These are phyloP conservation scores for Lentinula lateritia DNA, from an alignment of 768 basidiomycete genomes.

Conservation along the genomic window DNA sequence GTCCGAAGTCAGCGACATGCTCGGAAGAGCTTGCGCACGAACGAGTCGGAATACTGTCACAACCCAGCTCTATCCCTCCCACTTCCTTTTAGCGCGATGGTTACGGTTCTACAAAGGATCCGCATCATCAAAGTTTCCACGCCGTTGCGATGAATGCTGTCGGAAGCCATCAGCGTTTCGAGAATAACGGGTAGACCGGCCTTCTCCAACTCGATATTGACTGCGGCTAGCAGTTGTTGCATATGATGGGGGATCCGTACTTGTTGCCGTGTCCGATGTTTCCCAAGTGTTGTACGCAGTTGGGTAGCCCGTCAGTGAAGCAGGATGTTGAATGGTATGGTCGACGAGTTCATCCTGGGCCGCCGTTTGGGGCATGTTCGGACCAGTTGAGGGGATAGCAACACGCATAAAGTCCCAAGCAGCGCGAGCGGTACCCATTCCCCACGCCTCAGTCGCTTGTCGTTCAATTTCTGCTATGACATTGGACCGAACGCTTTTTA, in stretches of 20 bases:
- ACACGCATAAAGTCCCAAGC: slow-evolving; percentile 57
- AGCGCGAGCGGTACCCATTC: slow-evolving; percentile 36
- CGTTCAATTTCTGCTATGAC: slow-evolving; percentile 56
- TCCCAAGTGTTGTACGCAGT: neutral
- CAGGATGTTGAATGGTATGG: neutral
- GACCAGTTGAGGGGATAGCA: slow-evolving; percentile 24
- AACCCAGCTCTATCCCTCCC: too few species aligned
- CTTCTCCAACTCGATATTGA: neutral
- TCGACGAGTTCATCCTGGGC: neutral
- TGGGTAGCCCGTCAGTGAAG: neutral
- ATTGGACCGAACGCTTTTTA: slow-evolving; percentile 27
- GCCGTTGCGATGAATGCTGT: neutral
- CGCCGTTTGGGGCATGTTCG: neutral
- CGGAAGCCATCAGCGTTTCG: neutral
- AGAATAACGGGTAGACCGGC: neutral
- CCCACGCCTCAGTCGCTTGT: slow-evolving; percentile 61
- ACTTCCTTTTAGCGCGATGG: neutral
- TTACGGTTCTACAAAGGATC: neutral
- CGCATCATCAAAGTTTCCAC: neutral
- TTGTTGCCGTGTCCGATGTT: neutral
- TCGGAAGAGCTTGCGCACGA: neutral
- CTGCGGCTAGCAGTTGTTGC: neutral
- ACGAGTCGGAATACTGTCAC: neutral
- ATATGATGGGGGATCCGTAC: neutral
- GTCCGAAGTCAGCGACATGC: neutral